A percentile compares a stretch with the other conserved stretches of the same genome.
These are phyloP conservation scores for Chrysanthemum lavandulifolium DNA, from an alignment of 129 eudicot genomes.

Conservation along the genomic window DNA sequence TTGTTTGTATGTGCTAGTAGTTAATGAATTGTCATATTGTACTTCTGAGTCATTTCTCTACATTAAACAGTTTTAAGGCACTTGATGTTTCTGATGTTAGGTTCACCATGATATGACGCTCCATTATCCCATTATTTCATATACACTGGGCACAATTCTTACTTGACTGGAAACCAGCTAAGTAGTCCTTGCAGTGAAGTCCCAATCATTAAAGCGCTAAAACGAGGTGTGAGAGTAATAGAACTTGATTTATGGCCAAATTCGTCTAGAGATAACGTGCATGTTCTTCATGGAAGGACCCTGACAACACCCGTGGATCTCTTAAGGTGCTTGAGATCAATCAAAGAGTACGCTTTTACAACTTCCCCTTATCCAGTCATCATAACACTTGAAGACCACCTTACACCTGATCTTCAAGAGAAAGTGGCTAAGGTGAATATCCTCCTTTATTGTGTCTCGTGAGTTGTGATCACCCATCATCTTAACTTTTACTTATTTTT, in stretches of 20 bases:
- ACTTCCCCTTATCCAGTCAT: conserved; percentile 78
- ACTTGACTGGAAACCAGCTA: conserved; percentile 90
- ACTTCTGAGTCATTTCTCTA: not conserved
- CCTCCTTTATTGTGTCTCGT: not conserved
- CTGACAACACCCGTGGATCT: conserved; percentile 82
- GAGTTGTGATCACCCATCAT: not conserved
- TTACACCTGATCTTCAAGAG: conserved; percentile 80
- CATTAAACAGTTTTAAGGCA: not conserved
- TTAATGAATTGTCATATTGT: not conserved
- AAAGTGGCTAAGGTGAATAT: conserved; percentile 79
- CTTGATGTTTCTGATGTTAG: conserved; percentile 32
- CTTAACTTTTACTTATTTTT: not conserved
- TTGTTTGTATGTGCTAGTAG: not conserved
- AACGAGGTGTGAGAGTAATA: conserved; percentile 79
- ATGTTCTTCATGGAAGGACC: conserved; percentile 93
- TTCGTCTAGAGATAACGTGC: conserved; percentile 58
- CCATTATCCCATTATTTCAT: conserved; percentile 89
- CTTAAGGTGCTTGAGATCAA: conserved; percentile 64
- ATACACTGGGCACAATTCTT: conserved; percentile 92
- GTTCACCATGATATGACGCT: conserved; percentile 86
- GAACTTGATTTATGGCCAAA: conserved; percentile 96
- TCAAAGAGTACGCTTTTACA: conserved; percentile 74
- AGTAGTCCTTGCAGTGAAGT: conserved; percentile 80
- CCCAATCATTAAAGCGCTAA: conserved; percentile 73
- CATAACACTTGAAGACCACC: conserved; percentile 89